These are phyloP conservation scores for Hibiscus tridactylites DNA, from an alignment of 345 rosid genomes.

Conservation along the genomic window DNA sequence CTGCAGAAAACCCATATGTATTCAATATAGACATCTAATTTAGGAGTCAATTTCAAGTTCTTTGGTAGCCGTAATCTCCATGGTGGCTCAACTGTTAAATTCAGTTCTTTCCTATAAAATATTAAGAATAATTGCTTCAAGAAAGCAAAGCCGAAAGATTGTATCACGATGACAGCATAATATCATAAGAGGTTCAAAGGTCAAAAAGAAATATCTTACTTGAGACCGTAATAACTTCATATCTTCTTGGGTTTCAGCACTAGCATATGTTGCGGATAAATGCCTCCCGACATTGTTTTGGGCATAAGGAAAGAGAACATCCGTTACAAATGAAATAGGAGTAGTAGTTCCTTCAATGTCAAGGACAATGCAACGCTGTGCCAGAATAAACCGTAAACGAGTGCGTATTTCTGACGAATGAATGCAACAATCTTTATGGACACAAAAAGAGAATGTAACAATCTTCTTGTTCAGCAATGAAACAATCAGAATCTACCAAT, in stretches of 20 bases:
- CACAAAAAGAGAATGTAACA: neutral
- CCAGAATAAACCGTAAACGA: constrained; percentile 19
- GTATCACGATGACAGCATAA: neutral
- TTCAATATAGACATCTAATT: neutral
- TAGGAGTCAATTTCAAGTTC: neutral
- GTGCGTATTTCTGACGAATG: neutral
- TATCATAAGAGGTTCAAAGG: neutral
- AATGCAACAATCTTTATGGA: neutral
- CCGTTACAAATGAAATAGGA: constrained; percentile 85
- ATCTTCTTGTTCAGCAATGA: constrained; percentile 3
- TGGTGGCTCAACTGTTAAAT: neutral
- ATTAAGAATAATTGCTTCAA: neutral
- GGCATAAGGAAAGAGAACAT: constrained; percentile 91
- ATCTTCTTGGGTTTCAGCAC: constrained; percentile 76
- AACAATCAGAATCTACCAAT: neutral
- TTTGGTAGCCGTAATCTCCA: neutral
- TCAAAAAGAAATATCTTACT: constrained; percentile 31
- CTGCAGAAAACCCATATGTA: constrained; percentile 26
- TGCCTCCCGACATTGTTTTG: constrained; percentile 80
- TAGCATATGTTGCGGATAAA: constrained; percentile 56
- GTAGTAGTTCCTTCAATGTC: constrained; percentile 99
- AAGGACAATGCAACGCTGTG: constrained; percentile 78
- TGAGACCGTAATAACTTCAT: constrained; percentile 63
- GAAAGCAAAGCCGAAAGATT: neutral
- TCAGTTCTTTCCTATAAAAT: neutral